Evolutionary conservation across 2,329 filamentous ascomycete genomes (phyloP).

Genomic region (Fusarium succisae): DNA sequence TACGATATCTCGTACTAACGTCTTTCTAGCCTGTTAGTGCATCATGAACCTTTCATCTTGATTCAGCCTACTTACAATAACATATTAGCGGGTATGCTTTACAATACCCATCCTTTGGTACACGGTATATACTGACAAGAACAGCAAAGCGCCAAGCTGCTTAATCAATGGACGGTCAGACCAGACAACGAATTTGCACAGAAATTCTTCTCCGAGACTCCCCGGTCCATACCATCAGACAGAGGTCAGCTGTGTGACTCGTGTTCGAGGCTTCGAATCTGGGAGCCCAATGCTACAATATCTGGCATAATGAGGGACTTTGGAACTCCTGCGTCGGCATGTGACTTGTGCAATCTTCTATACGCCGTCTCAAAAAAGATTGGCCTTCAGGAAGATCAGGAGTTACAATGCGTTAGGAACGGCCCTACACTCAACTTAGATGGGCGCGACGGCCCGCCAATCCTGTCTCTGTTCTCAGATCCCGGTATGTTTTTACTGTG

Average conservation of each 20-base stretch:
- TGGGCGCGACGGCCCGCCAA: background rate
- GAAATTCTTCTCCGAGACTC: background rate
- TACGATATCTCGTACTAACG: background rate
- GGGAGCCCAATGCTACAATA: background rate
- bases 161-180: background rate
- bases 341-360: background rate
- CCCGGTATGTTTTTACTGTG: background rate
- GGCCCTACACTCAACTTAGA: background rate
- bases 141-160: background rate
- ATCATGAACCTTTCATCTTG: background rate
- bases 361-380: background rate
- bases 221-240: fast-evolving
- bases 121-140: background rate
- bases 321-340: background rate
- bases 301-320: background rate
- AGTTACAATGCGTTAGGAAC: background rate
- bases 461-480: background rate
- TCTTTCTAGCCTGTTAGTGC: background rate
- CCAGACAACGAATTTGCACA: background rate
- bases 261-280: background rate
- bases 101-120: background rate
- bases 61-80: background rate
- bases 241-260: background rate
- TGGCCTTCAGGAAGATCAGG: background rate
- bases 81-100: background rate